Evolutionary conservation across 202 grass and related monocot species (phyloP).

Genomic region (Schoenoplectus tabernaemontani): DNA sequence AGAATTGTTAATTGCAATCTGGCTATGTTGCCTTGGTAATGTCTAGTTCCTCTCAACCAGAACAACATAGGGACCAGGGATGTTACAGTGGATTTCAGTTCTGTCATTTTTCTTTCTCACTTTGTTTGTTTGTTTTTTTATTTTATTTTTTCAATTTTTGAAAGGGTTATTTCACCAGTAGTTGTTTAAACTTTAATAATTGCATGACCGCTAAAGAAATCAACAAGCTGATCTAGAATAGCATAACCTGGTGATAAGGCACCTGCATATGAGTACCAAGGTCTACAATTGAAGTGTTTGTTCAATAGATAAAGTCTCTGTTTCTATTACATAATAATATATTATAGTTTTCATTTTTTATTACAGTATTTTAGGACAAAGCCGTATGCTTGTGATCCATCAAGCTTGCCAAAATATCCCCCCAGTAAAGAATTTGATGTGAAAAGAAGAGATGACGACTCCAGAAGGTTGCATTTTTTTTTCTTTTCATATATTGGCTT

Average conservation of each 20-base stretch:
- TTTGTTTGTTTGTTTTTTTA: background rate
- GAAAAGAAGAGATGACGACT: conserved; percentile 82
- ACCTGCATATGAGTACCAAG: background rate
- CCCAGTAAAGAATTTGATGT: conserved; percentile 98
- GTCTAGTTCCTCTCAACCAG: background rate
- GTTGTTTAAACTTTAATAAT: background rate
- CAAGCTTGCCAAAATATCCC: conserved; percentile 83
- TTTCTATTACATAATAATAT: conserved; percentile 7
- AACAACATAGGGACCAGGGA: background rate
- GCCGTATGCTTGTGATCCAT: conserved; percentile 84
- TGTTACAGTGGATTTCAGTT: conserved; percentile 6
- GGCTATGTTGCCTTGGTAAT: background rate
- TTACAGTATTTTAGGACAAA: conserved; percentile 84
- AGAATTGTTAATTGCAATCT: background rate
- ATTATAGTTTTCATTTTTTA: background rate
- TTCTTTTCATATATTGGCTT: background rate
- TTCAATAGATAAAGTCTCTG: background rate
- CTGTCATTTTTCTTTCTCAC: background rate
- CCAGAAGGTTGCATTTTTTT: conserved; percentile 46
- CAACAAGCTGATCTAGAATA: background rate
- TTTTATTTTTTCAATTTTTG: conserved; percentile 7
- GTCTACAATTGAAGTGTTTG: background rate
- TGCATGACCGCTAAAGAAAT: background rate
- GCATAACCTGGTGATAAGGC: background rate
- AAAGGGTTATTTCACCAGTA: background rate